Conservation (phyloP, 768 basidiomycete genomes). For the Lepiota subincarnata region DNA sequence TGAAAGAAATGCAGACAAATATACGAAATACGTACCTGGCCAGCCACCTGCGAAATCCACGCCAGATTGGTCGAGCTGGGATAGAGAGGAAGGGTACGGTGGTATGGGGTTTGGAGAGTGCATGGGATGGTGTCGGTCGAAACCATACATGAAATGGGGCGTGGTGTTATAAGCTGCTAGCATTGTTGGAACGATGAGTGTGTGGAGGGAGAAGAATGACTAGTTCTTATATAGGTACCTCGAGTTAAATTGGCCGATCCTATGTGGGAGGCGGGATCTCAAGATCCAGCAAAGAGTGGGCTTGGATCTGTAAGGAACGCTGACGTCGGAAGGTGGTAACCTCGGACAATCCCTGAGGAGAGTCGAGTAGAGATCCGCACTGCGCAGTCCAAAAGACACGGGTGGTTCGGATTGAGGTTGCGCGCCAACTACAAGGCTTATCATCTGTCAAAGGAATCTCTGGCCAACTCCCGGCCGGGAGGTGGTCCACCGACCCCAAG, state of each 20-base stretch:
- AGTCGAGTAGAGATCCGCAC: conserved; percentile 6
- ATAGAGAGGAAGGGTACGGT: conserved; percentile 4
- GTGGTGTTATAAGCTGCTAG: conserved; percentile 6
- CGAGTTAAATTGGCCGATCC: conserved; percentile 8
- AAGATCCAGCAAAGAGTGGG: conserved; percentile 9
- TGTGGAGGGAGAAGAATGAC: conserved; percentile 2
- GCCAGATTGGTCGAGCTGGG: conserved; percentile 5
- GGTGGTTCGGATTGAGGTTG: conserved; percentile 8
- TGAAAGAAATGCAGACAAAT: background rate
- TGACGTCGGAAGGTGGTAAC: conserved; percentile 4
- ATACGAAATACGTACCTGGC: background rate
- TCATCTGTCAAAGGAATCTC: background rate
- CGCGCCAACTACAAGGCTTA: conserved; percentile 3
- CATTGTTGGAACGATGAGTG: conserved; percentile 7
- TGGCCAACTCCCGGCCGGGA: conserved; percentile 1
- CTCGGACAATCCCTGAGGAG: conserved; percentile 6
- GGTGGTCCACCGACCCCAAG: background rate
- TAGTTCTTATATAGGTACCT: conserved; percentile 9
- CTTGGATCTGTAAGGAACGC: conserved; percentile 2
- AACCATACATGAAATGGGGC: conserved; percentile 4
- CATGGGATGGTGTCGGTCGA: conserved; percentile 8
- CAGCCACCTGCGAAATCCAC: conserved; percentile 2
- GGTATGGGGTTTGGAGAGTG: conserved; percentile 6
- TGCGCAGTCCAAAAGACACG: conserved; percentile 7
- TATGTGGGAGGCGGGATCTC: background rate